Conservation (phyloP, 176 grass and related monocot genomes). For the Oryza nivara region DNA sequence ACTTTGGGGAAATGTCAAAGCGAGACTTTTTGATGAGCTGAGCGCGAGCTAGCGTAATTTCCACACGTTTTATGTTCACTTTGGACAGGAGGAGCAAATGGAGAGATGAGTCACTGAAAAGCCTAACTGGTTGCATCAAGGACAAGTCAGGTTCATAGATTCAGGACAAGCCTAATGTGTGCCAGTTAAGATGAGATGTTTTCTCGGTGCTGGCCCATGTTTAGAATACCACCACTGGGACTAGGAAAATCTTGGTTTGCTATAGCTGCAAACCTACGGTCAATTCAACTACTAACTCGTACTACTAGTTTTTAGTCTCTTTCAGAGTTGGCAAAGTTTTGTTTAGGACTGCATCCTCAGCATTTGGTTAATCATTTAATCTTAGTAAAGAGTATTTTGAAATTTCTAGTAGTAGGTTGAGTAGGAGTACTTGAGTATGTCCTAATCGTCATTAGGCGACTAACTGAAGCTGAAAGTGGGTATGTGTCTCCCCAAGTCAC, state of each 20-base stretch:
- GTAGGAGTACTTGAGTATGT: background rate
- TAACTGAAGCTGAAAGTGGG: background rate
- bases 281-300: background rate
- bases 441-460: background rate
- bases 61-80: background rate
- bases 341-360: background rate
- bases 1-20: constrained; percentile 46
- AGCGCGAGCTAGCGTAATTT: background rate
- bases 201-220: background rate
- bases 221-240: background rate
- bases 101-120: background rate
- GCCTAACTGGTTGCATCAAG: constrained; percentile 29
- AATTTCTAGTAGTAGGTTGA: background rate
- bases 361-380: background rate
- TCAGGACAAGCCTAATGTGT: background rate
- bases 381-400: background rate
- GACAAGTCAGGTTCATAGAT: constrained; percentile 10
- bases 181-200: background rate
- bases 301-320: background rate
- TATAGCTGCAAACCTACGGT: background rate
- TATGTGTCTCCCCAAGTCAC: background rate
- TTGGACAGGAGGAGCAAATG: background rate
- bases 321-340: background rate
- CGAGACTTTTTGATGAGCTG: background rate
- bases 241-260: background rate